Evolutionary conservation across 1,139 yeast species (phyloP).

Genomic region (Hansenula lynferdii): DNA sequence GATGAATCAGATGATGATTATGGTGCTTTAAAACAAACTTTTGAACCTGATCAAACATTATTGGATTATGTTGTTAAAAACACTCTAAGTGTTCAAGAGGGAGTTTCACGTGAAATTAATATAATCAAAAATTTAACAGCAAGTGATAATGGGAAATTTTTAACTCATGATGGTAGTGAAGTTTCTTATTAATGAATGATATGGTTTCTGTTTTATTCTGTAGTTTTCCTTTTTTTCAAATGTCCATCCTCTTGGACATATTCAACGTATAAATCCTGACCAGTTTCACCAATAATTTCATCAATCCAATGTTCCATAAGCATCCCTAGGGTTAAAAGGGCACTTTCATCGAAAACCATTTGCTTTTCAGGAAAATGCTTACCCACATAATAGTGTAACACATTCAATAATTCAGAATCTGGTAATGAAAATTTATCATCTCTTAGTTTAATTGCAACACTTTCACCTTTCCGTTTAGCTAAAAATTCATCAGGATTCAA

Average conservation of each 20-base stretch:
- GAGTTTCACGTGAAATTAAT: conserved; percentile 12
- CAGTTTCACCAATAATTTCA: conserved; percentile 26
- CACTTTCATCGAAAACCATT: conserved; percentile 42
- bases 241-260: no score
- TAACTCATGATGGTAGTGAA: conserved; percentile 13
- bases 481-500: conserved; percentile 14
- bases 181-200: conserved; percentile 12
- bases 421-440: conserved; percentile 35
- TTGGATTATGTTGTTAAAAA: conserved; percentile 11
- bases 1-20: conserved; percentile 22
- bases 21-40: conserved; percentile 10
- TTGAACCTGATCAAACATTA: conserved; percentile 11
- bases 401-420: conserved; percentile 44
- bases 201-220: no score
- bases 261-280: conserved; percentile 9
- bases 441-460: conserved; percentile 17
- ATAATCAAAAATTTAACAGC: conserved; percentile 9
- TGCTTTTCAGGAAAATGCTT: conserved; percentile 10
- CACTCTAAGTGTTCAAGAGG: conserved; percentile 9
- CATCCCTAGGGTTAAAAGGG: conserved; percentile 48
- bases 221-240: no score
- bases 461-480: conserved; percentile 4
- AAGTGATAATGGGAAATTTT: conserved; percentile 16
- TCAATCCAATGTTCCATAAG: conserved; percentile 50
- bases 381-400: conserved; percentile 48